These are phyloP conservation scores for Salvia sclarea DNA, from an alignment of 305 asterid species.

Conservation along the genomic window DNA sequence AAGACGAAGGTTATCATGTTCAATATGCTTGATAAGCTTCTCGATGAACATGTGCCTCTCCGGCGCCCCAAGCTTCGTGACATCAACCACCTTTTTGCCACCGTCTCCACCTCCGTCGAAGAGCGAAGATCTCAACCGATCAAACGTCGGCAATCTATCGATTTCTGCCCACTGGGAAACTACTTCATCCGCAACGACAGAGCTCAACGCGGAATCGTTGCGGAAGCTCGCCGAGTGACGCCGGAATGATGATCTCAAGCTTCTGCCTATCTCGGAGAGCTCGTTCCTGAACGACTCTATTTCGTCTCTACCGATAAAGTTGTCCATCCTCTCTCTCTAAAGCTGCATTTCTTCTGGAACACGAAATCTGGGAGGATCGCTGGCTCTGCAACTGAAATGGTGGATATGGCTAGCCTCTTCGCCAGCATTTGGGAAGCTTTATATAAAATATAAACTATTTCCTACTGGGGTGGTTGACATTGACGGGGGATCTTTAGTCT, in stretches of 20 bases:
- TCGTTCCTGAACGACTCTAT: constrained; percentile 52
- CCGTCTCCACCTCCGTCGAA: constrained; percentile 43
- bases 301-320: constrained; percentile 52
- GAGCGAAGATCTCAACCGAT: constrained; percentile 61
- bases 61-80: constrained; percentile 62
- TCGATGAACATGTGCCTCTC: constrained; percentile 72
- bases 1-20: constrained; percentile 75
- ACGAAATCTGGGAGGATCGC: not conserved
- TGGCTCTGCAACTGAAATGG: not conserved
- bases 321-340: constrained; percentile 43
- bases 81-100: constrained; percentile 60
- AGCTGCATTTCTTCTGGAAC: constrained; percentile 12
- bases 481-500: too few species aligned
- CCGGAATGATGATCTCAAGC: constrained; percentile 50
- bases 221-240: constrained; percentile 40
- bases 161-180: constrained; percentile 62
- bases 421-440: not conserved
- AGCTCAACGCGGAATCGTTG: constrained; percentile 45
- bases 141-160: constrained; percentile 62
- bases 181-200: constrained; percentile 42
- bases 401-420: not conserved
- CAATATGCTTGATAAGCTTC: constrained; percentile 73
- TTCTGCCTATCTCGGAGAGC: constrained; percentile 52
- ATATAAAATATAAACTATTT: not conserved
- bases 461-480: not conserved